These are phyloP conservation scores for Diaporthe capsici DNA, from an alignment of 2,329 filamentous ascomycete species.

Conservation along the genomic window DNA sequence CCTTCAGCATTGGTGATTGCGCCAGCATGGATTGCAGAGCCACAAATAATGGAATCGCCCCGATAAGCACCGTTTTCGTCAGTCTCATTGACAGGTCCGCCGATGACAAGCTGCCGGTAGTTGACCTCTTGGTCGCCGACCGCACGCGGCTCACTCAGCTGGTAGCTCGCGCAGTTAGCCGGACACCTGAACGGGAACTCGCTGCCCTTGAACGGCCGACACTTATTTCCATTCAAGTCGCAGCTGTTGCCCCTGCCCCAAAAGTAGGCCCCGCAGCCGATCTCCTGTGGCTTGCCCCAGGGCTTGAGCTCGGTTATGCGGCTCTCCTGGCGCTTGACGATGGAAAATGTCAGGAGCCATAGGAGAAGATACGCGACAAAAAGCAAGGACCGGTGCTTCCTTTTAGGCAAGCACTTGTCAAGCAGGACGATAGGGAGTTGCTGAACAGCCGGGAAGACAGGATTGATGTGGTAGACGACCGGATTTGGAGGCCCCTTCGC, in stretches of 20 bases:
- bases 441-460: slow-evolving; percentile 77
- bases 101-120: slow-evolving; percentile 76
- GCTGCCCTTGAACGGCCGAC: slow-evolving; percentile 80
- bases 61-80: slow-evolving; percentile 76
- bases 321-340: slow-evolving; percentile 77
- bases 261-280: slow-evolving; percentile 78
- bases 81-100: slow-evolving; percentile 67
- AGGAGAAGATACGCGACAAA: slow-evolving; percentile 72
- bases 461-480: slow-evolving; percentile 65
- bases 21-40: slow-evolving; percentile 81
- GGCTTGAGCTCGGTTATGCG: slow-evolving; percentile 72
- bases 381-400: slow-evolving; percentile 70
- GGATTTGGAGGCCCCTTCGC: slow-evolving; percentile 69
- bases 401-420: slow-evolving; percentile 72
- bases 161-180: slow-evolving; percentile 76
- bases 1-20: slow-evolving; percentile 75
- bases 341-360: slow-evolving; percentile 79
- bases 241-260: slow-evolving; percentile 81
- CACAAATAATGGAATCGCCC: slow-evolving; percentile 85
- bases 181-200: slow-evolving; percentile 83
- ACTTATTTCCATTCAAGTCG: slow-evolving; percentile 80
- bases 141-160: slow-evolving; percentile 79
- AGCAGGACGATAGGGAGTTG: slow-evolving; percentile 75
- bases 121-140: slow-evolving; percentile 78
- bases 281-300: slow-evolving; percentile 75